Evolutionary conservation across 2,329 filamentous ascomycete species (phyloP).

Genomic region (Ploettnerulaceae sp.): DNA sequence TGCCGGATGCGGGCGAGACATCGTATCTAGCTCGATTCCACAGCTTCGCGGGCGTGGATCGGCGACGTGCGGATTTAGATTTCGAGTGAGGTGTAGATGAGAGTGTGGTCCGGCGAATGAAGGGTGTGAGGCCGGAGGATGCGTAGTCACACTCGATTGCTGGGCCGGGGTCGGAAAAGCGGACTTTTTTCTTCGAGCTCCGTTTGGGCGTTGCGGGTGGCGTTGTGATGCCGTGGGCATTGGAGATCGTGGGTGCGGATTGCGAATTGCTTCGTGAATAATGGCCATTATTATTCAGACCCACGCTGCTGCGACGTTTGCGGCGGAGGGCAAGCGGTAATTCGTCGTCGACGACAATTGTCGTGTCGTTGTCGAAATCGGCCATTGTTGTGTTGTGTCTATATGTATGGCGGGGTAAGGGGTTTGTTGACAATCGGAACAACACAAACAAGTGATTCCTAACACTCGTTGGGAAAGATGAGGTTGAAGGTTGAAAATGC

Average conservation of each 20-base stretch:
- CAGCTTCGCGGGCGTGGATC: slow-evolving; percentile 39
- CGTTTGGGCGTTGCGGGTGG: slow-evolving; percentile 29
- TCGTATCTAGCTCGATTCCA: slow-evolving; percentile 25
- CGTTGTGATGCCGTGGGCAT: slow-evolving; percentile 26
- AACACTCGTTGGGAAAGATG: slow-evolving; percentile 12
- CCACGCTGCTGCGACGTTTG: slow-evolving; percentile 42
- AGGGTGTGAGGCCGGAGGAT: slow-evolving; percentile 54
- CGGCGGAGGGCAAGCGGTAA: slow-evolving; percentile 53
- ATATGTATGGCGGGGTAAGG: slow-evolving; percentile 9
- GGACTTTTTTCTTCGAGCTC: slow-evolving; percentile 45
- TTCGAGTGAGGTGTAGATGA: slow-evolving; percentile 32
- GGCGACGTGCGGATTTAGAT: slow-evolving; percentile 38
- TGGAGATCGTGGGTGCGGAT: slow-evolving; percentile 13
- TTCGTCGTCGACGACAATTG: slow-evolving; percentile 38
- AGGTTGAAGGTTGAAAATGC: slow-evolving; percentile 1
- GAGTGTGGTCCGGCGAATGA: slow-evolving; percentile 49
- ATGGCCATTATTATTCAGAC: too few relatives aligned
- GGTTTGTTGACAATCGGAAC: slow-evolving; percentile 3
- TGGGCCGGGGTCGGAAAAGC: slow-evolving; percentile 55
- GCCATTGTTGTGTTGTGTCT: slow-evolving; percentile 25
- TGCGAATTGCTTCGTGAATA: slow-evolving; percentile 17
- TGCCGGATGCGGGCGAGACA: slow-evolving; percentile 33
- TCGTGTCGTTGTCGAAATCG: slow-evolving; percentile 16
- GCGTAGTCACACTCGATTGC: slow-evolving; percentile 28
- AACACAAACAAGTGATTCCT: neutral